Evolutionary conservation across 768 basidiomycete genomes (phyloP).

Genomic region (Russula sp.): DNA sequence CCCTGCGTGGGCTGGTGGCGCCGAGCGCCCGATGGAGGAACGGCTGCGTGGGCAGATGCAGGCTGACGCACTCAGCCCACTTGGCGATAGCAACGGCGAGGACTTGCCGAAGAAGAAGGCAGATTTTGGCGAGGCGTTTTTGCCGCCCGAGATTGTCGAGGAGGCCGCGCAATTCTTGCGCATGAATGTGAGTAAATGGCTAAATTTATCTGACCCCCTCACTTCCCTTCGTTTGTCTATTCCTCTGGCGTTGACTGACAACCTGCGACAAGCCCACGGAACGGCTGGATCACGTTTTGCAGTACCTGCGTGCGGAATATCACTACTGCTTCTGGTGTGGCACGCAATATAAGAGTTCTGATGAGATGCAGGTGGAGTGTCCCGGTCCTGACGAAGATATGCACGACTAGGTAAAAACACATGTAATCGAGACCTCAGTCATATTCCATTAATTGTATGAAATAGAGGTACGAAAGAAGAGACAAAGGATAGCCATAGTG

Average conservation of each 20-base stretch:
- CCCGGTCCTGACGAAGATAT: constrained; percentile 72
- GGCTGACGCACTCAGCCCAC: constrained; percentile 57
- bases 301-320: constrained; percentile 66
- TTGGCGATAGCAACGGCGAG: constrained; percentile 36
- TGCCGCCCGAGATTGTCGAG: constrained; percentile 50
- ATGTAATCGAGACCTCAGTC: neutral
- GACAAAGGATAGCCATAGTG: constrained; percentile 1
- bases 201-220: constrained; percentile 22
- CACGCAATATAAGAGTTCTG: constrained; percentile 53
- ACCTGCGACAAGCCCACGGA: constrained; percentile 49
- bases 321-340: constrained; percentile 90
- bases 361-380: constrained; percentile 57
- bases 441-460: constrained; percentile 1
- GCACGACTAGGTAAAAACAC: constrained; percentile 49
- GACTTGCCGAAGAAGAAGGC: constrained; percentile 26
- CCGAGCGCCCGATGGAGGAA: constrained; percentile 31
- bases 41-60: constrained; percentile 71
- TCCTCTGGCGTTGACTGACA: neutral
- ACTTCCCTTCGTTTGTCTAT: constrained; percentile 15
- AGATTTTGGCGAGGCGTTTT: constrained; percentile 28
- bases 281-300: constrained; percentile 56
- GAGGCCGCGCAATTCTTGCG: constrained; percentile 63
- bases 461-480: constrained; percentile 1
- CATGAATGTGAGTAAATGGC: constrained; percentile 37
- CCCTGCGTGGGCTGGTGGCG: constrained; percentile 24